These are phyloP conservation scores for Glomus cerebriforme DNA, from an alignment of 192 early-diverging fungal species.

Conservation along the genomic window DNA sequence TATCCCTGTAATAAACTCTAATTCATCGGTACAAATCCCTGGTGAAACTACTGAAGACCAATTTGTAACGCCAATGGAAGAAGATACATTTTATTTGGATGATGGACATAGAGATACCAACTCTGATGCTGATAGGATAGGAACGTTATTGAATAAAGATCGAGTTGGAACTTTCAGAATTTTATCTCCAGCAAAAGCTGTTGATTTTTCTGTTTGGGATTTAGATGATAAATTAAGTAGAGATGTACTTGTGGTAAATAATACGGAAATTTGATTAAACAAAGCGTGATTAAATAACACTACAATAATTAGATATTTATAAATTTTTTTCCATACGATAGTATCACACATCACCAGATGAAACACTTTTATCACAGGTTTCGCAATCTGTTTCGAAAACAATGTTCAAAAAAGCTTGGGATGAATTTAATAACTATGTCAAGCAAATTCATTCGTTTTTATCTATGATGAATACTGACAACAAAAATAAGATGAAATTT, in stretches of 20 bases:
- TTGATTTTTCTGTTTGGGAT: not conserved
- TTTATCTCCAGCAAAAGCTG: not conserved
- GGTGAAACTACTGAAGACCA: not conserved
- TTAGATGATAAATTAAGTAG: constrained; percentile 7
- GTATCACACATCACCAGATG: constrained; percentile 25
- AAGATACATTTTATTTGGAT: constrained; percentile 10
- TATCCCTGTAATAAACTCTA: not conserved
- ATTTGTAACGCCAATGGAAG: constrained; percentile 8
- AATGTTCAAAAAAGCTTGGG: constrained; percentile 17
- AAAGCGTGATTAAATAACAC: not conserved
- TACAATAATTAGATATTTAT: too few relatives aligned
- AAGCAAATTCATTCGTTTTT: not conserved
- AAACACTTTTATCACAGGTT: constrained; percentile 5
- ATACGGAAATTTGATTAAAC: not conserved
- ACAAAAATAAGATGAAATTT: not conserved
- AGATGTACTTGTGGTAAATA: constrained; percentile 22
- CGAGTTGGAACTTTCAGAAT: constrained; percentile 22
- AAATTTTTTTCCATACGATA: not conserved
- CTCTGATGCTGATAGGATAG: constrained; percentile 12
- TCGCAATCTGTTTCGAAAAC: constrained; percentile 6
- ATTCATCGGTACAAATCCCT: not conserved
- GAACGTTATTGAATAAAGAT: constrained; percentile 24
- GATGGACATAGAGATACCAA: constrained; percentile 17
- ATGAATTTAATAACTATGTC: not conserved
- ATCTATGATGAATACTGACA: not conserved